A percentile compares a stretch with the other conserved stretches of the same genome.
Evolutionary conservation across 495 filamentous ascomycete species (phyloP).

Genomic region (Trypethelium eluteriae): DNA sequence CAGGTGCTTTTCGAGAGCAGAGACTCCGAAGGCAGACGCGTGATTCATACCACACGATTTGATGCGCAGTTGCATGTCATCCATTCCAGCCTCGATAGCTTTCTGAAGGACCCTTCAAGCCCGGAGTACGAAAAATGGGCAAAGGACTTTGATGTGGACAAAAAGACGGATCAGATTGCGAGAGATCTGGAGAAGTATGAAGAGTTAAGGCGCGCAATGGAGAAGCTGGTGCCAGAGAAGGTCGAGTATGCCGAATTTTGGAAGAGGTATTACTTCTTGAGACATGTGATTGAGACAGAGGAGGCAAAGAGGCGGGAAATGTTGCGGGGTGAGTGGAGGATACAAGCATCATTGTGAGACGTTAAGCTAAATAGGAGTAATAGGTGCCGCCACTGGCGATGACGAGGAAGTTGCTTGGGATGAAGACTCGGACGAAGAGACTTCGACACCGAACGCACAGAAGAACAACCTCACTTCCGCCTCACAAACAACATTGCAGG

Average conservation of each 20-base stretch:
- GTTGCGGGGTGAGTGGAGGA: constrained; percentile 64
- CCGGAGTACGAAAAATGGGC: constrained; percentile 68
- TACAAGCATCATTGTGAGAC: not conserved
- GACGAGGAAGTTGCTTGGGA: constrained; percentile 82
- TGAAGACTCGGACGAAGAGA: constrained; percentile 64
- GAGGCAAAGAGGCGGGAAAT: constrained; percentile 85
- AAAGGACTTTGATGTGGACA: constrained; percentile 68
- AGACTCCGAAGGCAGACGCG: constrained; percentile 77
- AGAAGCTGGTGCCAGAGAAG: constrained; percentile 84
- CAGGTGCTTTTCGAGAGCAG: constrained; percentile 82
- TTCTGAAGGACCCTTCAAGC: constrained; percentile 67
- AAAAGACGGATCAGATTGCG: constrained; percentile 77
- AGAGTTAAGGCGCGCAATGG: constrained; percentile 85
- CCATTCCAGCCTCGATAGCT: constrained; percentile 76
- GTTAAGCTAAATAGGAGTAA: not conserved
- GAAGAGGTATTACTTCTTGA: constrained; percentile 90
- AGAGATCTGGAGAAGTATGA: constrained; percentile 78
- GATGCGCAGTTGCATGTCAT: constrained; percentile 95
- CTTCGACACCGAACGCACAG: constrained; percentile 37
- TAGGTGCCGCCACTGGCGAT: constrained; percentile 47
- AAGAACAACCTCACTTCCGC: constrained; percentile 21
- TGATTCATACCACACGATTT: constrained; percentile 87
- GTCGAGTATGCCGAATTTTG: constrained; percentile 88
- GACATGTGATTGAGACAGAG: constrained; percentile 90
- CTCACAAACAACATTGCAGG: constrained; percentile 22